A percentile compares a stretch with the other conserved stretches of the same genome.
Conservation (phyloP, 225 moss, liverwort and hornwort species). For the Thuidium tamariscinum region DNA sequence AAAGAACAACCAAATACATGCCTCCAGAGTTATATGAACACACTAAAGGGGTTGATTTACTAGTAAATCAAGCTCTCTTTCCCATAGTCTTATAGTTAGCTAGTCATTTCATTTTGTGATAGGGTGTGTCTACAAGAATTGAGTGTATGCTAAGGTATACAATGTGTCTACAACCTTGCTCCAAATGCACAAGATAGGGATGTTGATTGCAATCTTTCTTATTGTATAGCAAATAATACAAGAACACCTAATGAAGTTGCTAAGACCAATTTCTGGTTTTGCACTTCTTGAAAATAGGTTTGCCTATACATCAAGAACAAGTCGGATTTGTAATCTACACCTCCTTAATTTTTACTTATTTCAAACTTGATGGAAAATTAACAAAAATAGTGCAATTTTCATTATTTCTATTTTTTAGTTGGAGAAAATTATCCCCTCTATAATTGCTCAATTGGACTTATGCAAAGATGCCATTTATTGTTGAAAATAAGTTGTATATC, state of each 20-base stretch:
- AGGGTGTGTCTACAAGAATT: background rate
- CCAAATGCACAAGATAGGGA: background rate
- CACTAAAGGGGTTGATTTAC: no score
- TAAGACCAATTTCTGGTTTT: background rate
- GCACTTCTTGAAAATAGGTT: fast-evolving
- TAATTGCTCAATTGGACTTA: background rate
- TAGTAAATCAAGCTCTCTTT: background rate
- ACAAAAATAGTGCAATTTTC: background rate
- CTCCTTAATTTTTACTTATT: background rate
- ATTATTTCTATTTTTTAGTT: fast-evolving
- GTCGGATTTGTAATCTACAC: fast-evolving
- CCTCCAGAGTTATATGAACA: no score
- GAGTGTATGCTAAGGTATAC: background rate
- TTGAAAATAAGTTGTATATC: background rate
- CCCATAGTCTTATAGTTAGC: fast-evolving
- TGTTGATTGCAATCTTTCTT: background rate
- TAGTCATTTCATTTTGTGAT: background rate
- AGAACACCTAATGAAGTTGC: background rate
- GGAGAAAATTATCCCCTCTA: background rate
- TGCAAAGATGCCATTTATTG: background rate
- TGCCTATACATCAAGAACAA: fast-evolving
- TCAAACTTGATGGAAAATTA: background rate
- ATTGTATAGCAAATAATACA: background rate
- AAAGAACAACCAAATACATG: no score
- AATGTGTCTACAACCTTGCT: fast-evolving